These are phyloP conservation scores for Nitzschia inconspicua DNA, from an alignment of 108 stramenopile genomes.

Conservation along the genomic window DNA sequence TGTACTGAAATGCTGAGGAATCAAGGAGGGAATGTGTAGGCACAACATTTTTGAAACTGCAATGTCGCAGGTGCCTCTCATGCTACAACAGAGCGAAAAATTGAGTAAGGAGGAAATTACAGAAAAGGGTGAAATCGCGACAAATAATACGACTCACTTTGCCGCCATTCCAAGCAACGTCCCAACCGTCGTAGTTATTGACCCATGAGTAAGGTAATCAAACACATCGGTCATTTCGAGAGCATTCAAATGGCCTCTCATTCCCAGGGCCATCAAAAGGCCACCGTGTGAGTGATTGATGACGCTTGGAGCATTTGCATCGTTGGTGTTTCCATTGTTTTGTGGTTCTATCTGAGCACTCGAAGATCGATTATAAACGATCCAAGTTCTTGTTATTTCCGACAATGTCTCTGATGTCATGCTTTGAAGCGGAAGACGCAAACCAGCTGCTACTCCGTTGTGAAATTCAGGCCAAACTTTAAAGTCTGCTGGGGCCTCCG, in stretches of 20 bases:
- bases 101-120: too few relatives aligned
- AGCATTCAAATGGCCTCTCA: slow-evolving; percentile 89
- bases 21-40: slow-evolving; percentile 93
- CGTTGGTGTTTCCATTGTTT: slow-evolving; percentile 9
- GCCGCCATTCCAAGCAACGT: slow-evolving; percentile 95
- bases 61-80: slow-evolving; percentile 88
- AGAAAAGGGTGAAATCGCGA: neutral
- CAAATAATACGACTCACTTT: slow-evolving; percentile 33
- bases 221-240: slow-evolving; percentile 95
- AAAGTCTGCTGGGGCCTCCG: slow-evolving; percentile 61
- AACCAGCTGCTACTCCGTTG: slow-evolving; percentile 96
- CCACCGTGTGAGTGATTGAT: slow-evolving; percentile 85
- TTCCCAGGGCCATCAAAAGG: slow-evolving; percentile 91
- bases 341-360: slow-evolving; percentile 16
- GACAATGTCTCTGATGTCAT: slow-evolving; percentile 21
- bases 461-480: slow-evolving; percentile 98
- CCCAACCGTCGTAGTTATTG: slow-evolving; percentile 93
- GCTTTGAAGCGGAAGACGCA: slow-evolving; percentile 60
- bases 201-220: slow-evolving; percentile 94
- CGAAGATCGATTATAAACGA: slow-evolving; percentile 87
- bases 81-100: slow-evolving; percentile 24
- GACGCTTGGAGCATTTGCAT: slow-evolving; percentile 6
- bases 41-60: slow-evolving; percentile 96
- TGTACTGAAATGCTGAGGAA: slow-evolving; percentile 85
- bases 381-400: slow-evolving; percentile 92